Base-by-base conservation (phyloP, 2,329 filamentous ascomycete species). In the Nigrograna mackinnonii region DNA sequence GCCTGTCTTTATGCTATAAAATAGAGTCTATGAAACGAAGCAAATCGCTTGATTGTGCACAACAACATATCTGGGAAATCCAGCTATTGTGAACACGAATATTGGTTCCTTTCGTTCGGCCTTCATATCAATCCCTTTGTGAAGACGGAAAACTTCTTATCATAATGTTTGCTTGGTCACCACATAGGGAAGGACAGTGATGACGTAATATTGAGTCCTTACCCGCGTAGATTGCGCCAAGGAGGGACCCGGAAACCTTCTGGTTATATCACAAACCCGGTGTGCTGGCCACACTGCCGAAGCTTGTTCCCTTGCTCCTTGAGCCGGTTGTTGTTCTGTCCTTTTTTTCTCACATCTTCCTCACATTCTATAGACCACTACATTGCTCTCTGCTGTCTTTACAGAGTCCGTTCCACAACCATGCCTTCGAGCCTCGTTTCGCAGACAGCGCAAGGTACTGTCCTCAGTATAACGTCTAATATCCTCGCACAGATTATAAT, bases 401-500 rank as follows among this genome's bases (percentile, higher is more conserved):
- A n/a, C n/a, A n/a, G n/a, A n/a, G n/a, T n/a, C n/a, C n/a, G n/a
- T n/a, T n/a, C n/a, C n/a, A n/a, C n/a, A 28, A 49, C 33, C 47
- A 67, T 67, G 62, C 57, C 59, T 39, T 54, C 55, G 19, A 44
- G 47, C 35, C 57, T 67, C 42, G 42, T 66, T 52, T 62, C 60
- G 26, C 66, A 68, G 38, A 69, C 66, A 34, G 47, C 86, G 37
- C 87, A 91, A 70, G 80, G 84, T 16, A 80, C 81, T 17, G 61
- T 82, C 22, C 76, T 92, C 24, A 82, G 79, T 49, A 80, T 80
- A 37, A 72, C 84, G 13, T 89, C 87, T 47, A 91, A 89, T 60
- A 62, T 91, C 19, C 69, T 92, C 35, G 89, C 87, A 7, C 89
- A 94, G 68, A 71, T 76, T 43, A 79, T 94, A 46, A 78, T 78